Percentiles rank a stretch among this genome's conserved stretches.
These are phyloP conservation scores for Porphyrellus cyaneotinctus DNA, from an alignment of 768 basidiomycete genomes.

Conservation along the genomic window DNA sequence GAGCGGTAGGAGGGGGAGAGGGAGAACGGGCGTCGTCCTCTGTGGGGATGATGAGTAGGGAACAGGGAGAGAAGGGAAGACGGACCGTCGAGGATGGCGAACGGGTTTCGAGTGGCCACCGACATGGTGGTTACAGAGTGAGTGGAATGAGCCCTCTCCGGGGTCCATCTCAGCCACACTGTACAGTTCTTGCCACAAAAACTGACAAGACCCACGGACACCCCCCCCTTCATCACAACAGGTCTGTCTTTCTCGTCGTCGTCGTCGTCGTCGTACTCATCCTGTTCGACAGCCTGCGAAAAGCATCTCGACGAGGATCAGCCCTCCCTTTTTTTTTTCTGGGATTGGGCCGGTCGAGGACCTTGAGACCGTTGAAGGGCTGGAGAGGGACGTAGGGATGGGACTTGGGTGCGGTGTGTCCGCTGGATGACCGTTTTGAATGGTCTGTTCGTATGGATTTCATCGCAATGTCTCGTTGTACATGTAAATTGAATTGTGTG, in stretches of 20 bases:
- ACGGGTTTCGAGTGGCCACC: conserved; percentile 87
- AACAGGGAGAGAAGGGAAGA: conserved; percentile 15
- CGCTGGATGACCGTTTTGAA: conserved; percentile 55
- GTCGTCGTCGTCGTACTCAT: conserved; percentile 1
- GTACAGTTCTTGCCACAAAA: conserved; percentile 37
- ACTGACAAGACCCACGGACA: background rate
- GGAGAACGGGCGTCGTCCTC: conserved; percentile 46
- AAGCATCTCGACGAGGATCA: conserved; percentile 89
- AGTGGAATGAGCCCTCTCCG: conserved; percentile 17
- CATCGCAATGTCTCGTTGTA: conserved; percentile 93
- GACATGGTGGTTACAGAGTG: conserved; percentile 50
- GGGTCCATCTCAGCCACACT: conserved; percentile 48
- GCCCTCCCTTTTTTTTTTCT: conserved; percentile 59
- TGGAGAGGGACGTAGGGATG: conserved; percentile 71
- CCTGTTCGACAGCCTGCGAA: conserved; percentile 47
- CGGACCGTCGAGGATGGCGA: conserved; percentile 76
- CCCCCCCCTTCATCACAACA: conserved; percentile 34
- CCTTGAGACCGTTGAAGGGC: conserved; percentile 83
- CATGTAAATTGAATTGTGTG: conserved; percentile 33
- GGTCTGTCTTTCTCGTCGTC: conserved; percentile 32
- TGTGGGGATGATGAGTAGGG: conserved; percentile 14
- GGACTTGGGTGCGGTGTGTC: conserved; percentile 85
- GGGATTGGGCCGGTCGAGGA: conserved; percentile 79
- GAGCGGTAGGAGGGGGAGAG: conserved; percentile 33
- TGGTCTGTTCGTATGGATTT: conserved; percentile 57